phyloP scores from a whole-genome alignment of 2,329 filamentous ascomycete genomes.

The Colletotrichum brevisporum region DNA sequence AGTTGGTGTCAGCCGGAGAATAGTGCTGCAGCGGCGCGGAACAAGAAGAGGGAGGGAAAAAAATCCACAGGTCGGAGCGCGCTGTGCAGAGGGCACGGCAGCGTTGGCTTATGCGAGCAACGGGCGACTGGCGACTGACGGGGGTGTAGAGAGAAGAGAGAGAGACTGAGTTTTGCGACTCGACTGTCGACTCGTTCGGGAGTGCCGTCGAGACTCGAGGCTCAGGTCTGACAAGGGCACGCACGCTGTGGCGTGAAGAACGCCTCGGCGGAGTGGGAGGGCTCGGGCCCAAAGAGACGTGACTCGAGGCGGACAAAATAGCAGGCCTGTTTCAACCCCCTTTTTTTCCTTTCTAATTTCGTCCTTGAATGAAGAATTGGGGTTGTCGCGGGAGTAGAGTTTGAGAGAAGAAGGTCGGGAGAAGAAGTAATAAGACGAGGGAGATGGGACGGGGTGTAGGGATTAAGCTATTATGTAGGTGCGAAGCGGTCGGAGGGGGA shows the following conservation, averaged over 20 bases:
- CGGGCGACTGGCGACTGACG: slow-evolving; percentile 18
- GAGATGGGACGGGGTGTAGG: slow-evolving; percentile 38
- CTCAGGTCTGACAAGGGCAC: slow-evolving; percentile 33
- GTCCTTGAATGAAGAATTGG: slow-evolving; percentile 12
- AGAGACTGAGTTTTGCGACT: slow-evolving; percentile 26
- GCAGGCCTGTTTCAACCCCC: slow-evolving; percentile 40
- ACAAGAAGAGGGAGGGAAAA: not conserved
- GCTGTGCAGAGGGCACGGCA: slow-evolving; percentile 19
- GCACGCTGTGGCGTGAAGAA: slow-evolving; percentile 42
- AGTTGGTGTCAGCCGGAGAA: slow-evolving; percentile 33
- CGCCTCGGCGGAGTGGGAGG: slow-evolving; percentile 42
- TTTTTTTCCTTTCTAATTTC: slow-evolving; percentile 30
- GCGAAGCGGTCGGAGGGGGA: slow-evolving; percentile 25
- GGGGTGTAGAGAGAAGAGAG: not conserved
- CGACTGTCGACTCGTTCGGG: slow-evolving; percentile 26
- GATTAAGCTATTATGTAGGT: slow-evolving; percentile 40
- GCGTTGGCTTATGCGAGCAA: slow-evolving; percentile 28
- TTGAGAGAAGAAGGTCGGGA: slow-evolving; percentile 27
- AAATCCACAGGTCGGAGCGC: slow-evolving; percentile 18
- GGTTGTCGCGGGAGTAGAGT: slow-evolving; percentile 11
- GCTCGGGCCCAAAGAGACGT: slow-evolving; percentile 40
- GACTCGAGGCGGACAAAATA: slow-evolving; percentile 44
- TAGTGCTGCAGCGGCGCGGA: slow-evolving; percentile 15
- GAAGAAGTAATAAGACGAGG: slow-evolving; percentile 26
- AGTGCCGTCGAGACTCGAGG: slow-evolving; percentile 33